These are phyloP conservation scores for Flaveria linearis DNA, from an alignment of 129 eudicot genomes.

Conservation along the genomic window DNA sequence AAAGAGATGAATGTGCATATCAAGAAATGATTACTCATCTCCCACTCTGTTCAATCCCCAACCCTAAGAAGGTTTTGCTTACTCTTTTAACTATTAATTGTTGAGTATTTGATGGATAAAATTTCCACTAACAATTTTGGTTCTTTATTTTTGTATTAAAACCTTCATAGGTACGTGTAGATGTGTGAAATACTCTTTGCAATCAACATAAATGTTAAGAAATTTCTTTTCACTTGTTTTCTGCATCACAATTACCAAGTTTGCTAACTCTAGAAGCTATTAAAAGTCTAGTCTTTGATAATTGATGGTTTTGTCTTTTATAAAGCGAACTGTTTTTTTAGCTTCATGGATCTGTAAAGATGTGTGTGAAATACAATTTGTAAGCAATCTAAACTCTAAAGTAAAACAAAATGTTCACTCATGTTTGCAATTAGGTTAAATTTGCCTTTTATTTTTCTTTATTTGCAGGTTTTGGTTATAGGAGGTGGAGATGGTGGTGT, in stretches of 20 bases:
- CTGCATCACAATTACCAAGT: not conserved
- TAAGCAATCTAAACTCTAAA: not conserved
- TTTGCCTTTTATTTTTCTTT: not conserved
- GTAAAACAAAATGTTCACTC: not conserved
- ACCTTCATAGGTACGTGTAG: not conserved
- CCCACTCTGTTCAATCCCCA: slow-evolving; percentile 91
- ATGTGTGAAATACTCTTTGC: not conserved
- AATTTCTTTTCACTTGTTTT: not conserved
- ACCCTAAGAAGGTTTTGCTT: slow-evolving; percentile 80
- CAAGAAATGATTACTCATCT: slow-evolving; percentile 98
- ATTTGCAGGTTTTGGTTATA: slow-evolving; percentile 78
- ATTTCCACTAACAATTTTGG: not conserved
- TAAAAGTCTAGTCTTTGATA: not conserved
- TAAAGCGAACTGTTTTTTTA: not conserved
- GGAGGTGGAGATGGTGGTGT: slow-evolving; percentile 99
- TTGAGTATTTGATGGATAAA: not conserved
- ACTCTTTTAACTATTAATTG: not conserved
- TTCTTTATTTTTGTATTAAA: not conserved
- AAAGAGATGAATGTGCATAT: slow-evolving; percentile 98
- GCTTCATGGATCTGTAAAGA: not conserved
- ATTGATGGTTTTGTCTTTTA: not conserved
- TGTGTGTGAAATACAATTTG: not conserved
- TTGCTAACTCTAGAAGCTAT: not conserved
- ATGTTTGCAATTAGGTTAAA: not conserved
- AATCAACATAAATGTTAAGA: not conserved